A percentile compares a stretch with the other conserved stretches of the same genome.
Conservation (phyloP, 164 flowering plant species). For the Nelumbo lutea region DNA sequence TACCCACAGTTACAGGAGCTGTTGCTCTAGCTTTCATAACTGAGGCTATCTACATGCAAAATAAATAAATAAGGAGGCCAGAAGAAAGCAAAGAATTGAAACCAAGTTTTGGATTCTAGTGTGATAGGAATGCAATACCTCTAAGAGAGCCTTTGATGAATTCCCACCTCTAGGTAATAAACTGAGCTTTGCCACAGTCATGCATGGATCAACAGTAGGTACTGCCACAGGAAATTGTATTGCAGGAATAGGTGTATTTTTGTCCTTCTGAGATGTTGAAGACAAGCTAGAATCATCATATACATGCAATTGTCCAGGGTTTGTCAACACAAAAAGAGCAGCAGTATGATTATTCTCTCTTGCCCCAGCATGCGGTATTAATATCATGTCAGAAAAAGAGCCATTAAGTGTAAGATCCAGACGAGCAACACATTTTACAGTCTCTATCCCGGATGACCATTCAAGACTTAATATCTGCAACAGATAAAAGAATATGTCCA, state of each 20-base stretch:
- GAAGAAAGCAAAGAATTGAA: not conserved
- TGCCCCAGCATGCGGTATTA: conserved; percentile 47
- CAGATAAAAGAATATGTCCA: not conserved
- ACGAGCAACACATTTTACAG: conserved; percentile 53
- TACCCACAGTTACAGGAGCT: conserved; percentile 19
- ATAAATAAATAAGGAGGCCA: conserved; percentile 1
- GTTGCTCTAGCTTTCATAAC: conserved; percentile 24
- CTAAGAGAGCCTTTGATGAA: conserved; percentile 35
- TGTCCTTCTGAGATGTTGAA: conserved; percentile 35
- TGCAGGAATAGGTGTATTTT: conserved; percentile 30
- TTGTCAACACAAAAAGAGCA: conserved; percentile 67
- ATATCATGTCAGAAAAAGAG: conserved; percentile 82
- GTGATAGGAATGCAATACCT: conserved; percentile 37
- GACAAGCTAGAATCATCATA: conserved; percentile 50
- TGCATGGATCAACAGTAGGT: conserved; percentile 53
- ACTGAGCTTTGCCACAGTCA: conserved; percentile 56
- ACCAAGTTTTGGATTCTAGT: not conserved
- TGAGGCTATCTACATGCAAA: conserved; percentile 33
- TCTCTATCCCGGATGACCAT: conserved; percentile 72
- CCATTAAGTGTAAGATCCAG: conserved; percentile 65
- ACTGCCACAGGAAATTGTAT: conserved; percentile 47
- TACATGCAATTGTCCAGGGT: conserved; percentile 69
- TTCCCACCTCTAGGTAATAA: conserved; percentile 28
- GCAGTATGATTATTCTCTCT: conserved; percentile 28
- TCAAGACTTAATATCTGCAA: conserved; percentile 73